Conservation (phyloP, 164 flowering plant species). For the Liquidambar formosana region DNA sequence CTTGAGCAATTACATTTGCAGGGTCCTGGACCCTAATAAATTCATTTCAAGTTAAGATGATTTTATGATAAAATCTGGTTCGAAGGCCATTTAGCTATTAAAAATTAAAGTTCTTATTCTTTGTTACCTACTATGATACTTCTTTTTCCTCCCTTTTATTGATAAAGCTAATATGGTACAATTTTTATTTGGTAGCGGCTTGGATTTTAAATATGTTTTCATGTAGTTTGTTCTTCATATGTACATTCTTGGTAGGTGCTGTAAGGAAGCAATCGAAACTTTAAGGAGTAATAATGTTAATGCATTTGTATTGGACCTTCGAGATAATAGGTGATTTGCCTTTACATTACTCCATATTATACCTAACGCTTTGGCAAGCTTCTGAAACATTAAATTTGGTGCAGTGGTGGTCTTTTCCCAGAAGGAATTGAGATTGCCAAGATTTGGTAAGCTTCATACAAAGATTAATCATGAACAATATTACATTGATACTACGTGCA, state of each 20-base stretch:
- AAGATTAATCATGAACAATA: not conserved
- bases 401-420: conserved; percentile 98
- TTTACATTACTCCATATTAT: conserved; percentile 12
- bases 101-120: not conserved
- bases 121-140: not conserved
- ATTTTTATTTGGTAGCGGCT: not conserved
- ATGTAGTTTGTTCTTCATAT: conserved; percentile 1
- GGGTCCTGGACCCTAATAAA: too few relatives aligned
- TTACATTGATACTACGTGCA: too few relatives aligned
- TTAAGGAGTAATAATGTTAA: conserved; percentile 70
- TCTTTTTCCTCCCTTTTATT: not conserved
- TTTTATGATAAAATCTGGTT: too few relatives aligned
- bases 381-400: conserved; percentile 45
- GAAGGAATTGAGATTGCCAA: conserved; percentile 98
- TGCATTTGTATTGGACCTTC: conserved; percentile 95
- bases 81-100: conserved; percentile 1
- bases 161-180: not conserved
- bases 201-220: not conserved
- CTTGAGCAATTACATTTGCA: too few relatives aligned
- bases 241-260: conserved; percentile 52
- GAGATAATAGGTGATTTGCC: conserved; percentile 83
- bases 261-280: conserved; percentile 82
- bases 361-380: conserved; percentile 10
- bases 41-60: too few relatives aligned
- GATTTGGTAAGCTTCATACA: conserved; percentile 67